Percentiles rank a stretch among this genome's conserved stretches.
These are phyloP conservation scores for Colletotrichum somersetense DNA, from an alignment of 2,329 filamentous ascomycete genomes.

Conservation along the genomic window DNA sequence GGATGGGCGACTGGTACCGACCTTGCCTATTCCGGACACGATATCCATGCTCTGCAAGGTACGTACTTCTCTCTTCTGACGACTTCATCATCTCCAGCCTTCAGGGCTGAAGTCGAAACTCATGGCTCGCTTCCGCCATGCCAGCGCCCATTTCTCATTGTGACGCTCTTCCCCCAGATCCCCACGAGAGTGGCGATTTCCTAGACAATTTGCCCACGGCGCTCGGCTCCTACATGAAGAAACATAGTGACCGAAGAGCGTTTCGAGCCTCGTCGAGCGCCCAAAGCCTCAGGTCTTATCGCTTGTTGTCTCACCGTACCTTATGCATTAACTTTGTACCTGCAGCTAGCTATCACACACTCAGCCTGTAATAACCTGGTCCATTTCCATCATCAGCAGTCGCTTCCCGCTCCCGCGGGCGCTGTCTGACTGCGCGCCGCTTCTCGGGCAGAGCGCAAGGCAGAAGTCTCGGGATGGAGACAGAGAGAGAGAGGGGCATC, in stretches of 20 bases:
- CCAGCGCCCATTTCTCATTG: neutral
- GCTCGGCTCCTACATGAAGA: constrained; percentile 12
- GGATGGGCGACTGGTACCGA: constrained; percentile 34
- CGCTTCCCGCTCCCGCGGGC: constrained; percentile 26
- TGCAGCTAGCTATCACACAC: constrained; percentile 24
- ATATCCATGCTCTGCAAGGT: neutral
- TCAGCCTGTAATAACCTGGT: neutral
- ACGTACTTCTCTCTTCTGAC: constrained; percentile 11
- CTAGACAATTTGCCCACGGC: neutral
- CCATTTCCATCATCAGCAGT: constrained; percentile 22
- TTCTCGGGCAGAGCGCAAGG: constrained; percentile 1
- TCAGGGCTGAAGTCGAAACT: constrained; percentile 19
- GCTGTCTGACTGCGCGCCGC: constrained; percentile 6
- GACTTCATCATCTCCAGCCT: constrained; percentile 23
- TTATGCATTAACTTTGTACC: constrained; percentile 33
- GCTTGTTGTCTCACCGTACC: constrained; percentile 10
- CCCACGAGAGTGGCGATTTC: constrained; percentile 5
- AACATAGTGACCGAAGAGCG: constrained; percentile 13
- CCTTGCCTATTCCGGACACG: constrained; percentile 9
- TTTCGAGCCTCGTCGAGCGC: constrained; percentile 25
- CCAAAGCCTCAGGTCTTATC: constrained; percentile 1
- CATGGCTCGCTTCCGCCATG: constrained; percentile 1
- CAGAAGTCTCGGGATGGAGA: neutral
- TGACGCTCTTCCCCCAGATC: constrained; percentile 3
- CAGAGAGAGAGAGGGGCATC: neutral